A percentile compares a stretch with the other conserved stretches of the same genome.
phyloP scores from a whole-genome alignment of 1,284 basidiomycete genomes.

The Vanrija humicola region DNA sequence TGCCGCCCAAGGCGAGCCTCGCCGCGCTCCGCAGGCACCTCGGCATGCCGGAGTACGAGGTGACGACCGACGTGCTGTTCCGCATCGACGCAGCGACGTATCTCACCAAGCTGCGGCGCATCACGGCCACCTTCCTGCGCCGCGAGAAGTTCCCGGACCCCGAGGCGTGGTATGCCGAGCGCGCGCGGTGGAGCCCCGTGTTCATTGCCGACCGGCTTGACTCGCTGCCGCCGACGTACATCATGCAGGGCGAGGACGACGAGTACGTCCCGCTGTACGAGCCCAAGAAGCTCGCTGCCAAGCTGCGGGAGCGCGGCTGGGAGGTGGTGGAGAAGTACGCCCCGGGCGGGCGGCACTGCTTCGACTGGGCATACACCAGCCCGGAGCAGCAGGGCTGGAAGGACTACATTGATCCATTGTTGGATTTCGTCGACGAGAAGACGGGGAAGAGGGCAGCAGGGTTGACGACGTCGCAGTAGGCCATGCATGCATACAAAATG shows the following conservation, averaged over 20 bases:
- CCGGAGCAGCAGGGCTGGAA: conserved; percentile 20
- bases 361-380: conserved; percentile 17
- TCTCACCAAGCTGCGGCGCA: not conserved
- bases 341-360: conserved; percentile 17
- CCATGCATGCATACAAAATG: too few species aligned
- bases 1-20: not conserved
- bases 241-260: conserved; percentile 27
- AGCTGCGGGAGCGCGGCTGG: conserved; percentile 14
- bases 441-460: too few species aligned
- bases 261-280: conserved; percentile 20
- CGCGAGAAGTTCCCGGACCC: not conserved
- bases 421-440: conserved; percentile 20
- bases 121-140: not conserved
- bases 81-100: conserved; percentile 6
- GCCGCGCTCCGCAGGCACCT: not conserved
- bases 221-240: conserved; percentile 26
- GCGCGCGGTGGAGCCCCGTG: not conserved
- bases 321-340: conserved; percentile 10
- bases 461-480: too few species aligned
- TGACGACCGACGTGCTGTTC: conserved; percentile 2
- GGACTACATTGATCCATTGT: conserved; percentile 20
- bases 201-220: conserved; percentile 3
- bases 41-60: conserved; percentile 7
- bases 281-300: conserved; percentile 15
- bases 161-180: not conserved